A percentile compares a stretch with the other conserved stretches of the same genome.
Evolutionary conservation across 352 stramenopile species (phyloP).

Genomic region (Globisporangium sylvaticum): DNA sequence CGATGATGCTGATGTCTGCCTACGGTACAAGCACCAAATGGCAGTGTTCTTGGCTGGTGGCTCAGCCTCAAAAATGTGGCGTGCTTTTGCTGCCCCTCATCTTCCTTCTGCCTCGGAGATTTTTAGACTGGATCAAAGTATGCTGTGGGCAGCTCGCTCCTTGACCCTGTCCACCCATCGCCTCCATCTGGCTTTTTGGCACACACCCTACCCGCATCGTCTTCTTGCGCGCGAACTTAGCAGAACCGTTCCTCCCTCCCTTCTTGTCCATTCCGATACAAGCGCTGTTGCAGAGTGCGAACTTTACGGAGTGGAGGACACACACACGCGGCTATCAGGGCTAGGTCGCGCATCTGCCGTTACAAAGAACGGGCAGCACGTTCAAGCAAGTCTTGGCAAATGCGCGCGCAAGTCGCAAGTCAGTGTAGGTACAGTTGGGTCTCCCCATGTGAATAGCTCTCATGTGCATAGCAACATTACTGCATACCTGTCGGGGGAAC

Average conservation of each 20-base stretch:
- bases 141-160: background rate
- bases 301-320: background rate
- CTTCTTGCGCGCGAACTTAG: constrained; percentile 1
- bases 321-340: background rate
- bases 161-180: background rate
- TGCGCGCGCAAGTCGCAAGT: background rate
- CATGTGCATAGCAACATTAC: background rate
- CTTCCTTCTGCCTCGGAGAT: background rate
- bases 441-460: background rate
- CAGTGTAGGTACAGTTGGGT: constrained; percentile 2
- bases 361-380: constrained; percentile 3
- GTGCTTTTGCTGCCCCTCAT: constrained; percentile 1
- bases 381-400: constrained; percentile 1
- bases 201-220: background rate
- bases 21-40: background rate
- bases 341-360: background rate
- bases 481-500: background rate
- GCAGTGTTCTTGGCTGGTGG: background rate
- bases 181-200: constrained; percentile 7
- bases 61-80: background rate
- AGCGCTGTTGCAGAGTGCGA: background rate
- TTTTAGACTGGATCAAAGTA: constrained; percentile 9
- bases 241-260: background rate
- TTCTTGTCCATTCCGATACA: background rate
- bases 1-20: background rate